Conservation (phyloP, 2,329 filamentous ascomycete genomes). For the Fusarium scirpi region DNA sequence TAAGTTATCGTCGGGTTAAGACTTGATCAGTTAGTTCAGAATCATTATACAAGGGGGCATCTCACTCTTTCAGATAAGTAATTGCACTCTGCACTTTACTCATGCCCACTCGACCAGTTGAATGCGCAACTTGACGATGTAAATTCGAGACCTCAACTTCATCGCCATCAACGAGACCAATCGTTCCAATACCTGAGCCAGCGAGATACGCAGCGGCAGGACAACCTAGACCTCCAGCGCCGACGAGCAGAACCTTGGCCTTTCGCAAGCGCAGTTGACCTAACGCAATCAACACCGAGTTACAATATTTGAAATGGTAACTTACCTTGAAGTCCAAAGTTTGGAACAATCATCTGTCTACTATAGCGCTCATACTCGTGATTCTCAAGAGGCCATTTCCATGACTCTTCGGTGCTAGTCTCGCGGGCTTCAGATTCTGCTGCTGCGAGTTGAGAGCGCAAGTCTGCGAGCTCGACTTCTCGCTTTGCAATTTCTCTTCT, state of each 20-base stretch:
- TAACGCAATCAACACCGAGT: constrained; percentile 48
- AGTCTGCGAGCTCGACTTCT: constrained; percentile 60
- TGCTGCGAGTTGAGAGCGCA: constrained; percentile 60
- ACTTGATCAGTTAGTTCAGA: constrained; percentile 53
- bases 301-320: accelerated
- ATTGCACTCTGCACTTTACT: constrained; percentile 85
- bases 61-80: constrained; percentile 67
- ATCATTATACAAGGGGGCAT: background rate
- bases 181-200: constrained; percentile 84
- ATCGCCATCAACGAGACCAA: constrained; percentile 91
- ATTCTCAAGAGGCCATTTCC: constrained; percentile 75
- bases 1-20: constrained; percentile 80
- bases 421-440: constrained; percentile 51
- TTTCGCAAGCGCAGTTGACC: constrained; percentile 81
- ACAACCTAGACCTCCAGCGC: constrained; percentile 90
- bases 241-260: constrained; percentile 82
- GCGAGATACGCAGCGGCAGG: constrained; percentile 94
- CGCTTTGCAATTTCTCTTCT: constrained; percentile 60
- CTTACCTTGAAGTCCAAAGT: constrained; percentile 79
- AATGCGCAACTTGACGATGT: constrained; percentile 90
- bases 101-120: constrained; percentile 75
- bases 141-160: constrained; percentile 89
- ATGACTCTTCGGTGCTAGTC: constrained; percentile 33
- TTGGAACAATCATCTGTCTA: constrained; percentile 88
- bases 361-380: constrained; percentile 90